Base-by-base conservation (phyloP, 1,284 basidiomycete species). In the Papiliotrema flavescens region DNA sequence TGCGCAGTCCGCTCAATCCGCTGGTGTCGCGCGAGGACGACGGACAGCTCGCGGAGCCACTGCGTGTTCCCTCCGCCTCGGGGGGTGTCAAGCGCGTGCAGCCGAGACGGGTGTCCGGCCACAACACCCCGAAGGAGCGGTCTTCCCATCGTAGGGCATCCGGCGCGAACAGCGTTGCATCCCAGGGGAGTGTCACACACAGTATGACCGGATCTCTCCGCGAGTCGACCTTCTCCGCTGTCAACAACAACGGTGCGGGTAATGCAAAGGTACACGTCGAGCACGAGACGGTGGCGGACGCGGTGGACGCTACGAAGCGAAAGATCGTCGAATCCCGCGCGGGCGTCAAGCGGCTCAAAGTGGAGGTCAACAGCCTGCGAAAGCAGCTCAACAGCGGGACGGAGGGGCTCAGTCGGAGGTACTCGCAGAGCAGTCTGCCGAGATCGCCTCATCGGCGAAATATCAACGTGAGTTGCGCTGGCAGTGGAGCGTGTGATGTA, bases 361-460 rank as follows among this genome's bases (percentile, higher is more conserved):
- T 55, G 11, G 69, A 71, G 28, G 48, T 69, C 6, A 42, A 60
- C 1, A 48, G 44, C 14, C 36, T 67, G 39, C 49, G 62, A 28
- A 69, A 64, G 48, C 63, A 67, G 44, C 54, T 65, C 9, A 46
- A 35, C 24, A 59, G 49, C 20, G 67, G 64, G 19, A 26, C 41
- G 2, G 54, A 51, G 39, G 51, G 51, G 8, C 28, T 59, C 17
- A 47, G 44, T 9, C 48, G 51, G 8, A 46, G 28, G 15, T 45
- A 68, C 20, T 42, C 56, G 2, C 56, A 59, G 32, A 41, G 55
- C 1, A 64, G 65, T 6, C 40, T 79, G 23, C 72, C 77, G 3
- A 63, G 78, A 8, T 78, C 77, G 2, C 77, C 78, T 1, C 71
- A 74, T 20, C 67, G 67, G 53, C 61, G 75, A 2, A 70, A 78